Base-by-base conservation (phyloP, 805 yeast species). In the Saccharomycopsis javanensis region DNA sequence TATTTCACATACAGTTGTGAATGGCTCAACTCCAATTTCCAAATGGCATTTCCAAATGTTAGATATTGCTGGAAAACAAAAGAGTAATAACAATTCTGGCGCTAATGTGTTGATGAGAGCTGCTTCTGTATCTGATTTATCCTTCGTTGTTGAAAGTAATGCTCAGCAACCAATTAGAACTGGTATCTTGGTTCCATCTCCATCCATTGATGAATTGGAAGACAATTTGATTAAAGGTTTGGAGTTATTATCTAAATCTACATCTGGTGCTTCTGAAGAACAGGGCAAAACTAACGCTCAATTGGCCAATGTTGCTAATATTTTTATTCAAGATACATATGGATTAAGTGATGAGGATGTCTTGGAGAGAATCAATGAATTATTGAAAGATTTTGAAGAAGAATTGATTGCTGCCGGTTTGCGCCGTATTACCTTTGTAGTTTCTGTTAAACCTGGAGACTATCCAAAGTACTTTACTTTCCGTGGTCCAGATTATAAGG, bases 391-490 rank as follows among this genome's bases (percentile, higher is more conserved):
- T 54, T 78, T 80, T 68, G 81, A 78, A 63, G 86, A 83, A 35
- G 95, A 87, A 50, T 78, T 94, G 61, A 73, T 75, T 57, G 78
- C 79, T 20, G 83, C 88, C 60, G 80, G 85, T 53, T 79, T 95
- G 60, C 92, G 99, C 75, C 91, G 99, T 77, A 79, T 94, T 57
- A 88, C 99, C 1, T 89, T 94, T 72, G 87, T 90, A 60, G 77
- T 94, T 64, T 96, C 96, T 60, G 82, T 83, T 69, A 79, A 78
- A 56, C 83, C 82, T 66, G 98, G 98, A 62, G 70, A 86, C 53
- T 91, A 92, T 72, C 99, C 99, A 65, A 88, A 86, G 72, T 94
- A 92, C 77, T 94, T 85, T 76, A 94, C 98, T 38, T 94, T 88
- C 80, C 88, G 87, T 67, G 96, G 92, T 61, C 96, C 96, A 55